Evolutionary conservation across 148 eudicot genomes (phyloP), one percentile per base, ranked within the genome.

Genomic region (Beta vulgaris): DNA sequence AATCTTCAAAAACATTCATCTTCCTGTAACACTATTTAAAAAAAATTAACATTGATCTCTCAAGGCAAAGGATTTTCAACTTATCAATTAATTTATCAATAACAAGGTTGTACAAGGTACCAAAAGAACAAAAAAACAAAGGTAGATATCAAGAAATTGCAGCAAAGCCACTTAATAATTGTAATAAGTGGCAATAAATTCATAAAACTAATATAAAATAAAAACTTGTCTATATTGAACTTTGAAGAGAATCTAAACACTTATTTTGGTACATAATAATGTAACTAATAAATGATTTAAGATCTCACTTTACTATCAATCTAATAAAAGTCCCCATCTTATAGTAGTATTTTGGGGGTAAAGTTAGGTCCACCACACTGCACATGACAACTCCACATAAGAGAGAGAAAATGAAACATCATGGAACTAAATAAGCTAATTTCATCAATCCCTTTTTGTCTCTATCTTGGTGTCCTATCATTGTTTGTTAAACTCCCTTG

Each of bases 341-440:
- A n/a, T n/a, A n/a, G n/a, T n/a, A n/a, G 72, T 42, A 69, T 48
- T 31, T n/a, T n/a, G n/a, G n/a, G n/a, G 40, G 68, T 13, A 62
- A 31, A 6, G 16, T 14, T 26, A 73, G 81, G 73, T 26, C 82
- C 82, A 69, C 82, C 82, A 69, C 64, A 71, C 42, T 29, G 78
- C 78, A 80, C 82, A 80, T 80, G 78, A 37, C 35, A 69, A 21
- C 21, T 61, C 26, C 28, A 69, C 18, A 64, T 19, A 23, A 42
- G 37, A 74, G 71, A 74, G 42, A 66, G 53, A 57, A 42, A 69
- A 31, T 31, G 74, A 79, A 79, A 51, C 46, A 43, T 28, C 55
- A 34, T 25, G 76, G 68, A 69, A 61, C 1, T 74, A 69, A 61
- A 0, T 74, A 69, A 73, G 66, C 54, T 28, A 58, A 29, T 58